Base-by-base conservation (phyloP, 441 rosid genomes). In the Erodium texanum region DNA sequence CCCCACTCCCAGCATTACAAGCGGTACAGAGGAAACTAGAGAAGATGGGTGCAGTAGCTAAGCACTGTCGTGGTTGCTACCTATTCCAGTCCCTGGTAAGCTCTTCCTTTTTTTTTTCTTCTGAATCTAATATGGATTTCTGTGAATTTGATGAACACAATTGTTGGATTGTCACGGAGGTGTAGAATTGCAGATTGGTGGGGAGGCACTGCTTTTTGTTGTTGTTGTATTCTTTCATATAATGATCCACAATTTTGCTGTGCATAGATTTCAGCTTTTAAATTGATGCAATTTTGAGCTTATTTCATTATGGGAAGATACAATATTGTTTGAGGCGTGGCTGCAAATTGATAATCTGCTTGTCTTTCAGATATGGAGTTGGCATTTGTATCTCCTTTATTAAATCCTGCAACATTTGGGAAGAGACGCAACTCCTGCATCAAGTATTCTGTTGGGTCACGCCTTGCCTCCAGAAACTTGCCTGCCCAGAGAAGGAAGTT, bases 301-400 rank as follows among this genome's bases (percentile, higher is more conserved):
- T 50, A n/a, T 50, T 50, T n/a, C 58, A 48, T 15, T 2, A 15
- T 48, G 52, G 52, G 52, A 43, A 43, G 52, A 48, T 48, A 48
- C n/a, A 1, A 48, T 48, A 2, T 52, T 52, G 59, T 52, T n/a
- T 52, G 59, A 52, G 59, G 18, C 5, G 16, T 48, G 56, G 16
- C 19, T 52, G 59, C 9, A 52, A 52, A 52, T 52, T 52, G 20
- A 52, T 52, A 52, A 16, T 54, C 22, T 54, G 61, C 11, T 6
- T 16, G 22, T 54, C 9, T 54, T 18, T 54, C 61, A 82, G 82
- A 71, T 38, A 91, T 92, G 94, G 83, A 79, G 59, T 54, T 80
- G 71, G 84, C 83, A 20, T 86, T 77, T 71, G 78, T 84, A 5
- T 62, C 82, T 24, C 23, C 61, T 54, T 67, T 80, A 14, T 73